A percentile compares a stretch with the other conserved stretches of the same genome.
These are phyloP conservation scores for Mortierella sp. DNA, from an alignment of 371 early-diverging fungal genomes.

Conservation along the genomic window DNA sequence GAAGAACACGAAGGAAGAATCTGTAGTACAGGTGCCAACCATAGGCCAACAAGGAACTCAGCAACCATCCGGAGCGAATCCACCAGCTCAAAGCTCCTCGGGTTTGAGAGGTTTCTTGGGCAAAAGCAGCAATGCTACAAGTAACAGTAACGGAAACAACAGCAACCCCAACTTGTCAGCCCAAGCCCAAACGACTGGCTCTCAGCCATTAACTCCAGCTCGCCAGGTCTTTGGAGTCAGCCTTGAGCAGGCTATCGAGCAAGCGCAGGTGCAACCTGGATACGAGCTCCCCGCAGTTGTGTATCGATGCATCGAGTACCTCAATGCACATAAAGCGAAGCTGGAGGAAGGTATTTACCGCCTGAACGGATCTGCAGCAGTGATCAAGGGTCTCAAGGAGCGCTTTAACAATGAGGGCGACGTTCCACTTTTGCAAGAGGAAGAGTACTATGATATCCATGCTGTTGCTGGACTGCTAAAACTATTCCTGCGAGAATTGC, in stretches of 20 bases:
- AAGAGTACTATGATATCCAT: constrained; percentile 88
- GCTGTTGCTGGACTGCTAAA: constrained; percentile 94
- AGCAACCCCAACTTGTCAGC: constrained; percentile 3
- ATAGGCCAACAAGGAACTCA: constrained; percentile 6
- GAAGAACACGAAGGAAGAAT: constrained; percentile 43
- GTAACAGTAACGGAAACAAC: not conserved
- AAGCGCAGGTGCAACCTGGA: constrained; percentile 74
- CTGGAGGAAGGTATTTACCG: constrained; percentile 98
- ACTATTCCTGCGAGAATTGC: constrained; percentile 91
- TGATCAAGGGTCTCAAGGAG: constrained; percentile 78
- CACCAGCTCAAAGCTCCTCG: constrained; percentile 28
- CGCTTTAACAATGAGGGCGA: constrained; percentile 80
- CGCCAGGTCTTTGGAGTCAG: constrained; percentile 81
- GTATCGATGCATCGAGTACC: constrained; percentile 94
- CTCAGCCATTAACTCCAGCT: constrained; percentile 23
- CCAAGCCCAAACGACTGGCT: constrained; percentile 1
- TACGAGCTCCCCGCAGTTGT: constrained; percentile 92
- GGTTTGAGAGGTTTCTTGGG: constrained; percentile 44
- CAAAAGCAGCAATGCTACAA: constrained; percentile 16
- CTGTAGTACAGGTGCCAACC: constrained; percentile 4
- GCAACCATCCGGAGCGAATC: not conserved
- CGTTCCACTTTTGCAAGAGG: constrained; percentile 60
- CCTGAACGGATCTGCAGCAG: constrained; percentile 82
- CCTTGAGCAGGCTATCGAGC: constrained; percentile 73
- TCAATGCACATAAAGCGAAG: constrained; percentile 84